Conservation (phyloP, 176 grass and related monocot genomes). For the Cenchrus purpureus region DNA sequence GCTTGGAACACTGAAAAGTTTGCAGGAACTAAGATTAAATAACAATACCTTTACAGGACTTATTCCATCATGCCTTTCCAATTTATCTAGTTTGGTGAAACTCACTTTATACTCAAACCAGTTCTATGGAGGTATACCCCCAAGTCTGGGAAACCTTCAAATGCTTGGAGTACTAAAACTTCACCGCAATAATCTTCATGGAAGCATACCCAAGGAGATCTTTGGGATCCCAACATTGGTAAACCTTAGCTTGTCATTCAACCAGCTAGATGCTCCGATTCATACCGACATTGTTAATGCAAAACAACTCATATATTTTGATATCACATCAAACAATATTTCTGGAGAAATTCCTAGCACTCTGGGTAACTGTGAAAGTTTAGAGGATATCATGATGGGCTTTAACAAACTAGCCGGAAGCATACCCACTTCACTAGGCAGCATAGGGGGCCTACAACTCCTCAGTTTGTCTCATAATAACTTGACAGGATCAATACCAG, state of each 20-base stretch:
- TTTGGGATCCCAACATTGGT: constrained; percentile 21
- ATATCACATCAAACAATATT: constrained; percentile 12
- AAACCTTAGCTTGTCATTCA: neutral
- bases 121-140: neutral
- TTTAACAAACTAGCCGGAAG: constrained; percentile 9
- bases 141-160: neutral
- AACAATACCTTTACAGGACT: neutral
- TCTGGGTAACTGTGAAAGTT: constrained; percentile 26
- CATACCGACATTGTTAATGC: neutral
- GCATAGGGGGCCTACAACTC: neutral
- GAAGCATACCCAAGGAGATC: constrained; percentile 20
- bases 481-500: neutral
- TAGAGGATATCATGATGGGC: neutral
- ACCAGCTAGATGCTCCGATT: constrained; percentile 20
- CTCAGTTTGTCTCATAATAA: neutral
- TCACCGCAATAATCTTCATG: constrained; percentile 8
- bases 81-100: neutral
- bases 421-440: constrained; percentile 21
- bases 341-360: constrained; percentile 33
- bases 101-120: neutral
- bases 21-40: neutral
- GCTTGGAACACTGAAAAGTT: neutral
- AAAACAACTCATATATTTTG: neutral
- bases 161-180: neutral
- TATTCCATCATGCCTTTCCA: constrained; percentile 11